Conservation (phyloP, 768 basidiomycete species). For the Phanerochaete sordida region DNA sequence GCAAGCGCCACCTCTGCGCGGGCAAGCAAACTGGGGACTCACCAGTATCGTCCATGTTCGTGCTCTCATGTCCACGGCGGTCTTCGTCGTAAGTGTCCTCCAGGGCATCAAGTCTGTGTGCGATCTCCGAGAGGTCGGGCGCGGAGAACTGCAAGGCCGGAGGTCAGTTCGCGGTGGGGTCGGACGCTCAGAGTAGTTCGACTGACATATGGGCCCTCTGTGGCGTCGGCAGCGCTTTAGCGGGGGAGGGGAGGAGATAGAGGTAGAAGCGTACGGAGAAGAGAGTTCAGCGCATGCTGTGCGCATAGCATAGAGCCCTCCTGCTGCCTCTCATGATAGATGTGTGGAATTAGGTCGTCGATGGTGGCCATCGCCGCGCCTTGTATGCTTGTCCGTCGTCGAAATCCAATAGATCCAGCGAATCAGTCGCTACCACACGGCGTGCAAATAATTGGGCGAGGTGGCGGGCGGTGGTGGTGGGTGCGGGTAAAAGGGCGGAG, state of each 20-base stretch:
- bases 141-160: conserved; percentile 58
- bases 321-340: conserved; percentile 82
- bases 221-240: not conserved
- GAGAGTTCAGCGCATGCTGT: conserved; percentile 79
- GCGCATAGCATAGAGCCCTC: conserved; percentile 81
- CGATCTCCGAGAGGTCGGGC: conserved; percentile 75
- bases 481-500: not conserved
- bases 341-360: conserved; percentile 47
- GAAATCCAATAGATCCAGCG: not conserved
- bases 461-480: not conserved
- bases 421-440: not conserved
- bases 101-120: conserved; percentile 59
- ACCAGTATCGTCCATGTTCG: conserved; percentile 95
- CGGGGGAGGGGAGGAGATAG: not conserved
- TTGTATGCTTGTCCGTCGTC: not conserved
- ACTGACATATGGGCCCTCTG: conserved; percentile 51
- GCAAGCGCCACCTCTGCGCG: not conserved
- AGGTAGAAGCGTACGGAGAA: conserved; percentile 57
- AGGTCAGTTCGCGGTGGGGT: conserved; percentile 10
- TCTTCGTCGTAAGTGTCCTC: conserved; percentile 47
- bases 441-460: not conserved
- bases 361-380: conserved; percentile 40
- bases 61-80: conserved; percentile 43
- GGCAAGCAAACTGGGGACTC: not conserved
- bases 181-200: not conserved